Percentiles rank a stretch among this genome's conserved stretches.
These are phyloP conservation scores for Torrubiella hemipterigena DNA, from an alignment of 2,329 filamentous ascomycete genomes.

Conservation along the genomic window DNA sequence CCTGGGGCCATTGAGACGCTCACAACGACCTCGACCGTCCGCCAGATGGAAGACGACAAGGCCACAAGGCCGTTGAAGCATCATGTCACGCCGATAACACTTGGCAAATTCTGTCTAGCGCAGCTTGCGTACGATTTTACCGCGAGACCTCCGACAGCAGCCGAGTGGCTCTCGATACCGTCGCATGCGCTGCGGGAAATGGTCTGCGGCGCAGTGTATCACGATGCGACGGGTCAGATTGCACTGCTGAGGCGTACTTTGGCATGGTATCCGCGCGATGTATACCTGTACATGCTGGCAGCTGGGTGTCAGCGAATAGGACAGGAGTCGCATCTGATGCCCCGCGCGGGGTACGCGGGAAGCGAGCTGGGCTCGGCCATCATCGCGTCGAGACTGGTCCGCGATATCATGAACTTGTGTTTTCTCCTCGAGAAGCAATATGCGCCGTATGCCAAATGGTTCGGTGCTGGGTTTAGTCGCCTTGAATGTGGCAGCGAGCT, in stretches of 20 bases:
- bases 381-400: slow-evolving; percentile 2
- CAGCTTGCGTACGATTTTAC: slow-evolving; percentile 2
- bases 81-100: slow-evolving; percentile 1
- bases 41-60: not conserved
- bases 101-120: not conserved
- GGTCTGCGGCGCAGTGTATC: slow-evolving; percentile 1
- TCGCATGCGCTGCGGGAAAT: slow-evolving; percentile 1
- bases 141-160: not conserved
- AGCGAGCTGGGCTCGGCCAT: slow-evolving; percentile 3
- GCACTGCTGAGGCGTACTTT: not conserved
- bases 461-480: slow-evolving; percentile 1
- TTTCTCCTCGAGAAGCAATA: slow-evolving; percentile 3
- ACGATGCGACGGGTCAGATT: slow-evolving; percentile 1
- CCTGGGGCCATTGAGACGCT: slow-evolving; percentile 1
- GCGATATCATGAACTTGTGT: slow-evolving; percentile 3
- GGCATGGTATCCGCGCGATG: slow-evolving; percentile 2
- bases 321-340: slow-evolving; percentile 4
- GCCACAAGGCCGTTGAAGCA: slow-evolving; percentile 2
- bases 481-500: slow-evolving; percentile 1
- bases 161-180: slow-evolving; percentile 3
- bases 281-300: slow-evolving; percentile 2
- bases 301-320: slow-evolving; percentile 3
- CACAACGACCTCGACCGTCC: not conserved
- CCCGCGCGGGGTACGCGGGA: slow-evolving; percentile 2
- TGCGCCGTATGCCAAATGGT: slow-evolving; percentile 5